These are phyloP conservation scores for Alternaria arborescens DNA, from an alignment of 2,329 filamentous ascomycete species.

Conservation along the genomic window DNA sequence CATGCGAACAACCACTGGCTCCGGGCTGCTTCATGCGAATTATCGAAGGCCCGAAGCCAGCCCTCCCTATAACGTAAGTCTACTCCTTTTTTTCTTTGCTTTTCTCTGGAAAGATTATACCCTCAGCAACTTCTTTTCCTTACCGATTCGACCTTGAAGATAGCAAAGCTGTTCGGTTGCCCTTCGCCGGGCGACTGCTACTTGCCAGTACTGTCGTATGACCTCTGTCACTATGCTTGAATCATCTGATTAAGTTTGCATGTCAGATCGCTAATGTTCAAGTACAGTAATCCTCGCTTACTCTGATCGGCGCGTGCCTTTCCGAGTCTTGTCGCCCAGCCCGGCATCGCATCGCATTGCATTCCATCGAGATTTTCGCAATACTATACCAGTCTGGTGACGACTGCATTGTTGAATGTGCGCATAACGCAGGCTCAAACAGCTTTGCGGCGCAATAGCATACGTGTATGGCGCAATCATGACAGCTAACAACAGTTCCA, in stretches of 20 bases:
- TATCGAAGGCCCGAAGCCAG: conserved; percentile 10
- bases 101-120: conserved; percentile 73
- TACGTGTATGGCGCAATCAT: background rate
- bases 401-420: background rate
- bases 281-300: conserved; percentile 9
- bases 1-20: conserved; percentile 14
- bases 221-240: conserved; percentile 50
- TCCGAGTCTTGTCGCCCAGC: background rate
- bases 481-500: background rate
- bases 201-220: conserved; percentile 92
- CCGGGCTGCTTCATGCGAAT: conserved; percentile 9
- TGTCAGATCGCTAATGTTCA: conserved; percentile 23
- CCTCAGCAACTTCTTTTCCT: conserved; percentile 83
- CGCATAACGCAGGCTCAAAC: background rate
- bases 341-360: background rate
- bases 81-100: conserved; percentile 19
- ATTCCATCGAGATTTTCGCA: background rate
- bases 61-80: conserved; percentile 13
- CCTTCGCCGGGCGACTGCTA: conserved; percentile 75
- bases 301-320: conserved; percentile 6
- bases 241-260: background rate
- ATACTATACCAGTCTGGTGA: background rate
- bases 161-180: conserved; percentile 70
- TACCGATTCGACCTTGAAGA: conserved; percentile 90
- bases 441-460: background rate